Conservation (phyloP, 768 basidiomycete species). For the Polyporus arcularius region DNA sequence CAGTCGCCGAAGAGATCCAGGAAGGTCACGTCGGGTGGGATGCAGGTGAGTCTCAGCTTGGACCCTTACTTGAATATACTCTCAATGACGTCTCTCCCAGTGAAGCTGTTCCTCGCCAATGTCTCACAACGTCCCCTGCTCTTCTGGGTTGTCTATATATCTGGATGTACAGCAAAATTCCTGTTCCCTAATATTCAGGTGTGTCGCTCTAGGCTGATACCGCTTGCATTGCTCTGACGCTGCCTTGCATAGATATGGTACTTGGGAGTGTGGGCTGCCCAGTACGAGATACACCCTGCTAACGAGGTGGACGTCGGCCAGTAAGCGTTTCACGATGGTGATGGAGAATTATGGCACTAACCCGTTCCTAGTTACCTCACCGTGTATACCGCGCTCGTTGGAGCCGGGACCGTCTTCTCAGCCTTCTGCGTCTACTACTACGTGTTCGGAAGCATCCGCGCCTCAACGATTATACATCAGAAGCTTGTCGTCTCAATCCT, state of each 20-base stretch:
- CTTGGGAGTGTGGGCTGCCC: conserved; percentile 46
- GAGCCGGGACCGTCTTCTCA: conserved; percentile 35
- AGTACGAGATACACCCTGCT: conserved; percentile 37
- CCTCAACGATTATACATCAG: conserved; percentile 55
- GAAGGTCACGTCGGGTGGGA: conserved; percentile 58
- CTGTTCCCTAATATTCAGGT: conserved; percentile 3
- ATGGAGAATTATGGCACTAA: background rate
- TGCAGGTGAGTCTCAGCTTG: conserved; percentile 29
- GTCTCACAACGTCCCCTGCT: background rate
- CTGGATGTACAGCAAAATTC: background rate
- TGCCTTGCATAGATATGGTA: conserved; percentile 39
- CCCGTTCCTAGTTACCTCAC: conserved; percentile 45
- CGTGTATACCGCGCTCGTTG: conserved; percentile 41
- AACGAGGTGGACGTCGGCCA: conserved; percentile 36
- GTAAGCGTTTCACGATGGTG: conserved; percentile 26
- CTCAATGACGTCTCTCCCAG: conserved; percentile 5
- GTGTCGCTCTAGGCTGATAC: background rate
- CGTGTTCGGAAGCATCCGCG: conserved; percentile 49
- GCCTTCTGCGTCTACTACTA: conserved; percentile 38
- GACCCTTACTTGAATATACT: background rate
- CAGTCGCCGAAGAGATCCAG: conserved; percentile 63
- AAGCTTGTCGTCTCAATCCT: conserved; percentile 54
- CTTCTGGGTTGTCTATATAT: conserved; percentile 8
- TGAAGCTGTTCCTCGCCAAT: conserved; percentile 6
- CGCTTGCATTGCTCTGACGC: conserved; percentile 27